These are phyloP conservation scores for Pythium chondricola DNA, from an alignment of 352 stramenopile genomes.

Conservation along the genomic window DNA sequence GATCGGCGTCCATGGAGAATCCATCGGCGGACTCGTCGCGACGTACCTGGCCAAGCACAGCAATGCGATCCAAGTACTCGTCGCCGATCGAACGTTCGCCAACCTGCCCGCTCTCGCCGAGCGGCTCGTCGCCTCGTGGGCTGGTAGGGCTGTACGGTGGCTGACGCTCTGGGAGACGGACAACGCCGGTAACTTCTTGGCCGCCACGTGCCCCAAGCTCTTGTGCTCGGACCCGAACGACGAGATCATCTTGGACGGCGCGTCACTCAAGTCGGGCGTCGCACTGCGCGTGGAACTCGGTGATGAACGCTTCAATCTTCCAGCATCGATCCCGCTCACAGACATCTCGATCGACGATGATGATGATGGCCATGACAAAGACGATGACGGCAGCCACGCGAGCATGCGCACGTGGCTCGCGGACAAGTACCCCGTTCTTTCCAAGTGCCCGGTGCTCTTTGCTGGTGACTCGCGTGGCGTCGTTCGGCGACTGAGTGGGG, in stretches of 20 bases:
- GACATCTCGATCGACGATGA: slow-evolving; percentile 1
- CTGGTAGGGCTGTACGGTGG: slow-evolving; percentile 48
- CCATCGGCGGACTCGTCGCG: slow-evolving; percentile 72
- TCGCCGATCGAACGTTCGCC: slow-evolving; percentile 78
- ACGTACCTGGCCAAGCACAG: slow-evolving; percentile 61
- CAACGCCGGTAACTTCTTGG: slow-evolving; percentile 69
- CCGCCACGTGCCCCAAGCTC: slow-evolving; percentile 67
- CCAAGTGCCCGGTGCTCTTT: slow-evolving; percentile 3
- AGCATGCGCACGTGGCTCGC: too few species aligned
- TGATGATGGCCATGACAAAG: background rate
- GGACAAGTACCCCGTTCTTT: background rate
- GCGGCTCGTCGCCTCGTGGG: slow-evolving; percentile 71
- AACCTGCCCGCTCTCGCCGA: slow-evolving; percentile 74
- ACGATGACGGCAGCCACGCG: background rate
- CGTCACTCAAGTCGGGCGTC: slow-evolving; percentile 78
- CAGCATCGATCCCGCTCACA: slow-evolving; percentile 5
- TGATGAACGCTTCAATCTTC: slow-evolving; percentile 20
- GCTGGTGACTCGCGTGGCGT: slow-evolving; percentile 3
- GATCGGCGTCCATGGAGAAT: slow-evolving; percentile 79
- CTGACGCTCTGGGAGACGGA: slow-evolving; percentile 81
- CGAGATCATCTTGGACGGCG: slow-evolving; percentile 78
- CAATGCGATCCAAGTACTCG: slow-evolving; percentile 51
- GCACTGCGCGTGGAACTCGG: slow-evolving; percentile 58
- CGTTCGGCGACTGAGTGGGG: slow-evolving; percentile 42
- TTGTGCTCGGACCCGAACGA: slow-evolving; percentile 78